These are phyloP conservation scores for Wickerhamiella lipophila DNA, from an alignment of 805 yeast species.

Conservation along the genomic window DNA sequence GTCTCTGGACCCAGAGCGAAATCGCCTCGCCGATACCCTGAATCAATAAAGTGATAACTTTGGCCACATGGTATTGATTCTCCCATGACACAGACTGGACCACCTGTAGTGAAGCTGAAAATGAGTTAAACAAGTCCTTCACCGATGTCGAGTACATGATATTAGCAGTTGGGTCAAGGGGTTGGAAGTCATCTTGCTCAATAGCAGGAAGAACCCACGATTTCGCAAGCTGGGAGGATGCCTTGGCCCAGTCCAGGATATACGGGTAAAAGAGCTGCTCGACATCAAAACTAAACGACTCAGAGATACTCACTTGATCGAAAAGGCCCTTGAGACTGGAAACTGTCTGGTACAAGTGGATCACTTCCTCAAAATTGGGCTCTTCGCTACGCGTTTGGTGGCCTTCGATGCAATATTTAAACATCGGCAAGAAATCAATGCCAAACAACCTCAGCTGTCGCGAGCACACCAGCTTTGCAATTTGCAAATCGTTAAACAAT, in stretches of 20 bases:
- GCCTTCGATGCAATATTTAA: constrained; percentile 22
- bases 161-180: constrained; percentile 34
- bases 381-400: constrained; percentile 19
- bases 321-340: constrained; percentile 42
- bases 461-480: constrained; percentile 31
- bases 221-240: constrained; percentile 36
- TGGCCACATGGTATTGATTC: constrained; percentile 48
- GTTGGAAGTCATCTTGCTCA: constrained; percentile 43
- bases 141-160: constrained; percentile 46
- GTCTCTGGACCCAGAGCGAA: constrained; percentile 36
- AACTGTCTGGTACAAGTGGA: constrained; percentile 43
- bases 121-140: constrained; percentile 50
- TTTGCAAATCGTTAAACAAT: constrained; percentile 43
- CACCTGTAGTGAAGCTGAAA: constrained; percentile 45
- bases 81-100: constrained; percentile 54
- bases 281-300: constrained; percentile 38
- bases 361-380: constrained; percentile 41
- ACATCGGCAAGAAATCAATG: constrained; percentile 28
- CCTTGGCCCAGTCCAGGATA: constrained; percentile 32
- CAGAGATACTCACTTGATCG: constrained; percentile 35
- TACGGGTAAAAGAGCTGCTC: constrained; percentile 45
- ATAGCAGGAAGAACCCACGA: constrained; percentile 44
- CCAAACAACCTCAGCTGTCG: constrained; percentile 26
- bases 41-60: constrained; percentile 46
- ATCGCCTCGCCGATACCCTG: constrained; percentile 52